Evolutionary conservation across 1,284 basidiomycete genomes (phyloP), one percentile per base, ranked within the genome.

Genomic region (Sutorius eximius): DNA sequence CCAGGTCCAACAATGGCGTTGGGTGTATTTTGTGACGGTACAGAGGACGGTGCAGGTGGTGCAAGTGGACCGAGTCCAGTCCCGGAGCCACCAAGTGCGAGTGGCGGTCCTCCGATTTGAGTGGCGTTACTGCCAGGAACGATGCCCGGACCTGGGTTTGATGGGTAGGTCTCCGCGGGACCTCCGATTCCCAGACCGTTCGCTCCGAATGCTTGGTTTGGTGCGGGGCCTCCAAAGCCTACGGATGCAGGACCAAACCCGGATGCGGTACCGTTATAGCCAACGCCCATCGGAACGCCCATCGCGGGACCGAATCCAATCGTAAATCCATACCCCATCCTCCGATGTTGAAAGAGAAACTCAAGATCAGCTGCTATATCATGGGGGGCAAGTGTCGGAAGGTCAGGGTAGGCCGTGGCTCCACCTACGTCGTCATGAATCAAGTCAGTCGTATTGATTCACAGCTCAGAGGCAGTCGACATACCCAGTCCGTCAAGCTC

Each of bases 311-410:
- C 65, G 6, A 67, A 68, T 24, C 67, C 68, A 32, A 67, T 61
- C 13, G 68, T 67, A 7, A 70, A 71, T 33, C 66, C 60, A 37
- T 45, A 70, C 15, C 63, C 61, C 54, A 76, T 68, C 27, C 61
- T 62, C 52, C 80, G 75, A 56, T 80, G 72, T 53, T 77, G 75
- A 59, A 75, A 75, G 29, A 87, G 71, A 59, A 76, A 79, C 1
- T 87, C 82, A 10, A 86, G 68, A 61, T 87, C 85, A 33, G 69
- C 67, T 12, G 74, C 66, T 22, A 86, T 75, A 49, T 87, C 85
- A n/a, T 64, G 64, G 0, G 75, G 63, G 2, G 81, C 71, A 2
- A 87, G 72, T 0, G 79, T 73, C 3, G 76, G 66, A 20, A 87
- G 75, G 55, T 82, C 78, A 2, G 85, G 85, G 56, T 85, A 85